Conservation (phyloP, 768 basidiomycete genomes). For the Xerocomellus chrysenteron region DNA sequence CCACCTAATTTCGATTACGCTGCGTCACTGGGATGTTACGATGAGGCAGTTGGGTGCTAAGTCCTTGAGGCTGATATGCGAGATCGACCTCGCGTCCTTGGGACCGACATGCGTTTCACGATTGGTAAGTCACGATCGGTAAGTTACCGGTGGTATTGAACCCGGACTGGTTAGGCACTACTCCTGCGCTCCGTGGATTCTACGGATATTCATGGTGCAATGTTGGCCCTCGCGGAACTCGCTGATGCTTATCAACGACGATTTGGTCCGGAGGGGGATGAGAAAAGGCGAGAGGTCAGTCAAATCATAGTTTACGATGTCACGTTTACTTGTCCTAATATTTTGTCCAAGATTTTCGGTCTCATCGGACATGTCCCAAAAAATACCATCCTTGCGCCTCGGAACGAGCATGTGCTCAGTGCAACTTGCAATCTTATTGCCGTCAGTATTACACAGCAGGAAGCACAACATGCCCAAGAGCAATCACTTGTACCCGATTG, state of each 20-base stretch:
- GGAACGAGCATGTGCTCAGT: constrained; percentile 69
- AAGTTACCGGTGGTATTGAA: constrained; percentile 13
- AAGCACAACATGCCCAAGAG: constrained; percentile 41
- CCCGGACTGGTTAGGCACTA: constrained; percentile 39
- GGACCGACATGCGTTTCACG: constrained; percentile 49
- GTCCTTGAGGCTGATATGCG: constrained; percentile 68
- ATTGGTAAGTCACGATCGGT: constrained; percentile 47
- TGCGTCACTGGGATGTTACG: constrained; percentile 86
- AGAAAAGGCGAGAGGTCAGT: constrained; percentile 45
- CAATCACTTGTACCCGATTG: constrained; percentile 55
- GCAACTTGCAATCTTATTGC: constrained; percentile 74
- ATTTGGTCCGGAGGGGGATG: constrained; percentile 34
- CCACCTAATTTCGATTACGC: constrained; percentile 69
- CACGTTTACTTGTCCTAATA: constrained; percentile 1
- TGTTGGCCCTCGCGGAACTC: constrained; percentile 74
- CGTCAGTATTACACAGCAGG: constrained; percentile 56
- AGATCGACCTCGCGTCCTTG: constrained; percentile 52
- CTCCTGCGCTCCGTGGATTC: constrained; percentile 65
- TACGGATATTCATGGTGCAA: constrained; percentile 75
- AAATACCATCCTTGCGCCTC: constrained; percentile 56
- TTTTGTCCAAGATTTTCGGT: constrained; percentile 56
- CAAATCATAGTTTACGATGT: background rate
- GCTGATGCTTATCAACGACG: constrained; percentile 52
- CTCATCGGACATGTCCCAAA: constrained; percentile 57
- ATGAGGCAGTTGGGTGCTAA: constrained; percentile 79